Base-by-base conservation (phyloP, 1,284 basidiomycete genomes). In the Moesziomyces sp. region DNA sequence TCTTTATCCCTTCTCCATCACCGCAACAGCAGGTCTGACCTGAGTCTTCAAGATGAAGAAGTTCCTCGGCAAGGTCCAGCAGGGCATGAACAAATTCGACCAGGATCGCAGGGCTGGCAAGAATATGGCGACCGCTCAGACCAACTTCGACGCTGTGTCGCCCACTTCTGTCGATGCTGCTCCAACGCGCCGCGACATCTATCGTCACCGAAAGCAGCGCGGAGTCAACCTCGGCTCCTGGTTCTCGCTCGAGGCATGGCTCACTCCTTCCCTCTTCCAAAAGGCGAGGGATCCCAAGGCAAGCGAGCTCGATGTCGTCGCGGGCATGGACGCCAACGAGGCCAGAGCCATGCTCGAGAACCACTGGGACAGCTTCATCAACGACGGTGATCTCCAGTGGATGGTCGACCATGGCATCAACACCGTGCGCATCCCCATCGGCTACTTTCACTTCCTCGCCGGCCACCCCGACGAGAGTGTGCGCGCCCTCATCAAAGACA, bases 371-470 rank as follows among this genome's bases (percentile, higher is more conserved):
- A 88, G 65, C 42, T 83, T 86, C 26, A 74, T 84, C 62, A 69
- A 81, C 62, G 79, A 82, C n/a, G 78, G 78, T 10, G 82, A 84
- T 48, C 80, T 81, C 58, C 83, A 86, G 45, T 94, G 91, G 91
- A 88, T 94, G 58, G 86, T 87, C 1, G 85, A 88, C n/a, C 86
- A 86, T 56, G 93, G 93, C 0, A 88, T 94, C 81, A 95, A 94
- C 77, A 88, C 91, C 40, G 92, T 94, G 71, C 87, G 93, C 62
- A 88, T 95, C 59, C 93, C 93, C 23, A 91, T 94, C 53, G 67
- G 71, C 45, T 79, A 77, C 59, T 72, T 60, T 70, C 93, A 92
- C 91, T 94, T 79, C 91, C 90, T 24, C 91, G 90, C 85, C 91
- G 93, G 85, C 90, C 93, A 81, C 72, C 93, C 45, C 89, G 89